phyloP scores from a whole-genome alignment of 129 eudicot genomes.

The Sambucus nigra region DNA sequence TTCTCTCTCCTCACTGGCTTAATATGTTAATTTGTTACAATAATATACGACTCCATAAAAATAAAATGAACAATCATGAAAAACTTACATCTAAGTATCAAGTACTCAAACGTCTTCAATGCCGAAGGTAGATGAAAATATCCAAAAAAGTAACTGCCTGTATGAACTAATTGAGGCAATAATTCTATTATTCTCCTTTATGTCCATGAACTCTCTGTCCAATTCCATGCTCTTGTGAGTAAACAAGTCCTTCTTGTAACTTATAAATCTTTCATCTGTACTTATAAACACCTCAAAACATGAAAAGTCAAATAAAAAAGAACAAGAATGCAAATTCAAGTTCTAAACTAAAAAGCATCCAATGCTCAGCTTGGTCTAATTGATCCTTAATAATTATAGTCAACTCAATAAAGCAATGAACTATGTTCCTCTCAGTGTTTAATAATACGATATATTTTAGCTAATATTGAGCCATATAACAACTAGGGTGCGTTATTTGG shows the following conservation, averaged over 20 bases:
- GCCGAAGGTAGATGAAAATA: slow-evolving; percentile 49
- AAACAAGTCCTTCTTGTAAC: slow-evolving; percentile 66
- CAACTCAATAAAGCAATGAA: no score
- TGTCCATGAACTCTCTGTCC: slow-evolving; percentile 65
- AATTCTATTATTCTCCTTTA: slow-evolving; percentile 58
- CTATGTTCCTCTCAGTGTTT: no score
- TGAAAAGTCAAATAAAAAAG: slow-evolving; percentile 11
- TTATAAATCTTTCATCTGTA: slow-evolving; percentile 52
- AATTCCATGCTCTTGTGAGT: slow-evolving; percentile 61
- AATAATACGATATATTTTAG: no score
- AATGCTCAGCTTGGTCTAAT: no score
- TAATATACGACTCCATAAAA: slow-evolving; percentile 6
- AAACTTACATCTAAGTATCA: slow-evolving; percentile 88
- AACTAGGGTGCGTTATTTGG: no score
- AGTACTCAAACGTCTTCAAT: slow-evolving; percentile 66
- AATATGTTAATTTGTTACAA: no score
- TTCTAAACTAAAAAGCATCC: no score
- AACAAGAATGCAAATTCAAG: neutral
- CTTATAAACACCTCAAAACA: slow-evolving; percentile 68
- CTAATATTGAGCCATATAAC: no score
- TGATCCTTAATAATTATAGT: no score
- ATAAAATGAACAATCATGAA: neutral
- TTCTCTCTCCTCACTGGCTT: no score
- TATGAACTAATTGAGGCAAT: slow-evolving; percentile 52
- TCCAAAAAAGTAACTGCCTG: slow-evolving; percentile 65